Evolutionary conservation across 2,329 filamentous ascomycete genomes (phyloP), one percentile per base, ranked within the genome.

Genomic region (Elsinoe necatrix): DNA sequence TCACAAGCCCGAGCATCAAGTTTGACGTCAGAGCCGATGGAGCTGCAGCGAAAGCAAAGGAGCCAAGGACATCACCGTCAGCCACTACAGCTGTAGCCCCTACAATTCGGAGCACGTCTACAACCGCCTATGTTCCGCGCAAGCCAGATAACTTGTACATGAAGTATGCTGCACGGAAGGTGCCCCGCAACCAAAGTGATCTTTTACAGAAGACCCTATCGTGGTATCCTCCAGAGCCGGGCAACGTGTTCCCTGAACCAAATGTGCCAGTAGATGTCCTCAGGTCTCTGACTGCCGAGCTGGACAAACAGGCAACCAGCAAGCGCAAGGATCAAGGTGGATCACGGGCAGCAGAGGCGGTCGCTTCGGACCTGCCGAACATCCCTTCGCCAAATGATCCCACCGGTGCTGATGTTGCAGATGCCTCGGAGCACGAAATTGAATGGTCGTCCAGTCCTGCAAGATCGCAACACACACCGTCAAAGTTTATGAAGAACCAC

Each of bases 141-240:
- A 48, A 27, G 18, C 59, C 59, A 8, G 18, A 57, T 18, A 4
- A 25, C 2, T 16, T 51, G 12, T 55, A 55, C 21, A 35, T 60
- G 39, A 59, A 59, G 21, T 65, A 68, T 54, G 61, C 61, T 12
- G 62, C 65, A 2, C 58, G 60, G 21, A 66, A 57, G 27, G 67
- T 73, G 4, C 72, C 77, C 1, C 68, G 65, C 23, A 71, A 77
- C 14, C 82, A 85, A 61, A 63, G 67, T 42, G 62, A 69, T 7
- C 68, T 84, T 4, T 67, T 85, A 1, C 71, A 75, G 4, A 65
- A 70, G 9, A 59, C 68, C 4, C 69, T 75, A 14, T 77, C 65
- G 5, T 73, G 70, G 71, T 58, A 68, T 7, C 69, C 71, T 6
- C 60, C 72, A 8, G 60, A 64, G 14, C 64, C 69, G 3, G 72